Conservation (phyloP, 2,329 filamentous ascomycete genomes). For the Hymenotorrendiella dingleyae region DNA sequence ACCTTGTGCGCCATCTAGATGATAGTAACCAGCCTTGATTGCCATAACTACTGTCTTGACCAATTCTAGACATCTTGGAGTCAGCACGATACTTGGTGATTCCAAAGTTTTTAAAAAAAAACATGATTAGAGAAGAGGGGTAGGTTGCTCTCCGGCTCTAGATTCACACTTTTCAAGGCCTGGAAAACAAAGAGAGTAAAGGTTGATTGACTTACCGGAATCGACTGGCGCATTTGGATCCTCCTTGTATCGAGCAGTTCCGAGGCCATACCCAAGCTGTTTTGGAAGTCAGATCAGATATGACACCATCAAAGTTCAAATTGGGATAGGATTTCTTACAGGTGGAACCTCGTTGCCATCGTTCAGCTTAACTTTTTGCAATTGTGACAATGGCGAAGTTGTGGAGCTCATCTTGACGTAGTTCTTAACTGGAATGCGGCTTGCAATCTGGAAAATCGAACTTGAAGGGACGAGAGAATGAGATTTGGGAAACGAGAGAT, state of each 20-base stretch:
- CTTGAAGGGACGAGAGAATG: too few species aligned
- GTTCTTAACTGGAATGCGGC: too few species aligned
- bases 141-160: too few species aligned
- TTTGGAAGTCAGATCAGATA: slow-evolving; percentile 40
- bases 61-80: too few species aligned
- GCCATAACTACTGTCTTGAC: slow-evolving; percentile 51
- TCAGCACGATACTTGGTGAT: too few species aligned
- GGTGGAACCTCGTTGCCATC: slow-evolving; percentile 69
- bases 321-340: slow-evolving; percentile 35
- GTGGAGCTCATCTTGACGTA: slow-evolving; percentile 42
- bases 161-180: too few species aligned
- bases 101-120: too few species aligned
- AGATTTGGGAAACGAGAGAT: too few species aligned
- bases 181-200: too few species aligned
- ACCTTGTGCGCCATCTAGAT: slow-evolving; percentile 72
- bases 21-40: slow-evolving; percentile 63
- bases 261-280: slow-evolving; percentile 65
- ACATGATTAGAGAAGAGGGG: too few species aligned
- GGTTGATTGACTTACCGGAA: too few species aligned
- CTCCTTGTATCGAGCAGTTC: slow-evolving; percentile 58
- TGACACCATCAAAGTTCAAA: neutral
- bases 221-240: slow-evolving; percentile 40
- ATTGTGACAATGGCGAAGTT: slow-evolving; percentile 34
- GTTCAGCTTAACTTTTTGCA: slow-evolving; percentile 61
- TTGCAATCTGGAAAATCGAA: too few species aligned